Conservation (phyloP, 305 asterid species). For the Fraxinus latifolia region DNA sequence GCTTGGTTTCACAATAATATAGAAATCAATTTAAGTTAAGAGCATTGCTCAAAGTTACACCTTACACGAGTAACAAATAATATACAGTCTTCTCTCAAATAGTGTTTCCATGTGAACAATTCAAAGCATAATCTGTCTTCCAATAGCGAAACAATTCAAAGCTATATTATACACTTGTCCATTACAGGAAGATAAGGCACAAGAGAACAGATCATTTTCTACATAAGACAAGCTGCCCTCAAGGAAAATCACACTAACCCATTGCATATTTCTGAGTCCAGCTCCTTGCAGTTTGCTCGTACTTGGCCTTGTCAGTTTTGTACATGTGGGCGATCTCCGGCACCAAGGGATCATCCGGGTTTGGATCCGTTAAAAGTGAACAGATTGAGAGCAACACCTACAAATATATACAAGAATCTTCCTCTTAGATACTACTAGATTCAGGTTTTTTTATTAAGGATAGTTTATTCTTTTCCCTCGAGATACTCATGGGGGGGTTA, state of each 20-base stretch:
- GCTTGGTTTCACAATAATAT: neutral
- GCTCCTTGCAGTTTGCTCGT: conserved; percentile 1
- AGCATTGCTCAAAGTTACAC: neutral
- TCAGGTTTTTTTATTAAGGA: neutral
- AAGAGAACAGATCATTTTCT: neutral
- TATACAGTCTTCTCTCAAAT: neutral
- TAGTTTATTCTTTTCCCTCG: neutral
- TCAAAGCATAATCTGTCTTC: neutral
- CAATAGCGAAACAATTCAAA: neutral
- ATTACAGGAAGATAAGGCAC: neutral
- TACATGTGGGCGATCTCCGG: neutral
- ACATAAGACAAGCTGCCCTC: neutral
- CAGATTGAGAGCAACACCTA: neutral
- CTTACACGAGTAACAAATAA: neutral
- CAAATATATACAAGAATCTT: neutral
- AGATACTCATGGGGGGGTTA: neutral
- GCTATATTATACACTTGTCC: neutral
- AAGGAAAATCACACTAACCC: neutral
- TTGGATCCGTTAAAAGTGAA: conserved; percentile 3
- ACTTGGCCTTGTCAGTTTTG: neutral
- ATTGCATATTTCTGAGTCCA: conserved; percentile 4
- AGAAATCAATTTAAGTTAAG: neutral
- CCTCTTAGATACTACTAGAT: neutral
- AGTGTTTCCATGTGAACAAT: neutral
- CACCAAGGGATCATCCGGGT: neutral